Conservation (phyloP, 2,329 filamentous ascomycete species). For the Arachnomyces sp. region DNA sequence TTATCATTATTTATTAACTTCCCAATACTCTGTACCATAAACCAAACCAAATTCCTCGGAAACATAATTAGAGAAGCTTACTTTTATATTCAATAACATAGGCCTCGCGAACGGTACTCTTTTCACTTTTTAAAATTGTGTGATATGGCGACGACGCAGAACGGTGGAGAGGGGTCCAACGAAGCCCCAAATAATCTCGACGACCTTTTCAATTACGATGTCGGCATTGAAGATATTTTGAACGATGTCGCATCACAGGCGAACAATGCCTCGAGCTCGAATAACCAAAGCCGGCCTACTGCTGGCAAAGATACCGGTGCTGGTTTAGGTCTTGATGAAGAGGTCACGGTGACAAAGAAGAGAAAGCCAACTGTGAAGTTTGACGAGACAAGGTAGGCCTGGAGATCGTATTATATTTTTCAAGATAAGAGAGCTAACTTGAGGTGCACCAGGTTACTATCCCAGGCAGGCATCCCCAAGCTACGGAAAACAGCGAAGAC, state of each 20-base stretch:
- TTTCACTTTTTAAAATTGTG: too few species aligned
- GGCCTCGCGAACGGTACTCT: too few species aligned
- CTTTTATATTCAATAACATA: too few species aligned
- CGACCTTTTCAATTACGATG: constrained; percentile 70
- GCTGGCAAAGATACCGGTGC: constrained; percentile 41
- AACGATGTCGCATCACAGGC: constrained; percentile 17
- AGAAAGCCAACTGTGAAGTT: constrained; percentile 74
- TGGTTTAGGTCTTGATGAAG: constrained; percentile 73
- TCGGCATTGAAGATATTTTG: constrained; percentile 47
- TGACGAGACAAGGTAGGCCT: constrained; percentile 62
- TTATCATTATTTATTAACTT: too few species aligned
- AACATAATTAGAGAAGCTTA: too few species aligned
- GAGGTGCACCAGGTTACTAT: constrained; percentile 57
- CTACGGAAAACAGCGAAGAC: constrained; percentile 64
- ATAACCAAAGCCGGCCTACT: constrained; percentile 29
- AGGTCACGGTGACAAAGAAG: constrained; percentile 73
- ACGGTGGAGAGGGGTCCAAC: constrained; percentile 16
- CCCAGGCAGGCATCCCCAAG: constrained; percentile 73
- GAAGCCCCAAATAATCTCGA: constrained; percentile 47
- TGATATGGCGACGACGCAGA: too few species aligned
- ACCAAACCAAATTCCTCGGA: too few species aligned
- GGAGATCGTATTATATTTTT: constrained; percentile 6
- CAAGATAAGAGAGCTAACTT: not conserved
- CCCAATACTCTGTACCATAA: too few species aligned
- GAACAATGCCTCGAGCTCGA: constrained; percentile 25